Percentiles rank a stretch among this genome's conserved stretches.
Conservation (phyloP, 257 asterid genomes). For the Solanum corneliomulleri region DNA sequence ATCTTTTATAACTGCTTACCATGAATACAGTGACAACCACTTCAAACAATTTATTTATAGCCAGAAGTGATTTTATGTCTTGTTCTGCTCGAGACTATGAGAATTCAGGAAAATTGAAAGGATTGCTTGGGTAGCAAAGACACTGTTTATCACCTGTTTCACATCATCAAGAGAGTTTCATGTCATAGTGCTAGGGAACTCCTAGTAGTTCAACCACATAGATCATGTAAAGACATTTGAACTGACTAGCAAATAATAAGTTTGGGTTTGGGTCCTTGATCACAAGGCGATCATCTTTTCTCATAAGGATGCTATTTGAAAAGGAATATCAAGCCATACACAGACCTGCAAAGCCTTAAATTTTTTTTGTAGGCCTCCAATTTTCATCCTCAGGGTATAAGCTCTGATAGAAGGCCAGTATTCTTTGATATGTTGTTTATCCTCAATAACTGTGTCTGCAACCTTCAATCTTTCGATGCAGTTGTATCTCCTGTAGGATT, state of each 20-base stretch:
- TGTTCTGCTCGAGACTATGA: neutral
- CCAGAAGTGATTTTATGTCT: neutral
- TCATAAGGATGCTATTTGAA: slow-evolving; percentile 98
- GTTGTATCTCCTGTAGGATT: neutral
- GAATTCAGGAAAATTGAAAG: slow-evolving; percentile 66
- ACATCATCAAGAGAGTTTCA: neutral
- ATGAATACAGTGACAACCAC: neutral
- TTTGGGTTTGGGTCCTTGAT: slow-evolving; percentile 88
- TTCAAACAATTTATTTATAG: neutral
- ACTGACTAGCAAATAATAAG: slow-evolving; percentile 97
- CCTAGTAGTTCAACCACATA: neutral
- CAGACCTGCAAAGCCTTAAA: slow-evolving; percentile 38
- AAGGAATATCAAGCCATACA: slow-evolving; percentile 86
- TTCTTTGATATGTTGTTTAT: neutral
- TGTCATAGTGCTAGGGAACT: neutral
- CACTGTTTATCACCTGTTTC: slow-evolving; percentile 76
- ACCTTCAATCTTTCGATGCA: neutral
- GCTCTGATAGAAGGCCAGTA: neutral
- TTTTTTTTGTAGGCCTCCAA: neutral
- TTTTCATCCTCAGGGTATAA: neutral
- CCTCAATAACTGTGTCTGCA: too few species aligned
- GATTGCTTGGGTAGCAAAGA: slow-evolving; percentile 98
- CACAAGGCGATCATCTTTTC: slow-evolving; percentile 71
- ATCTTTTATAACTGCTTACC: neutral
- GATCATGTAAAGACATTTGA: slow-evolving; percentile 8